phyloP scores from a whole-genome alignment of 441 rosid species.

The Rhodomyrtus psidioides region DNA sequence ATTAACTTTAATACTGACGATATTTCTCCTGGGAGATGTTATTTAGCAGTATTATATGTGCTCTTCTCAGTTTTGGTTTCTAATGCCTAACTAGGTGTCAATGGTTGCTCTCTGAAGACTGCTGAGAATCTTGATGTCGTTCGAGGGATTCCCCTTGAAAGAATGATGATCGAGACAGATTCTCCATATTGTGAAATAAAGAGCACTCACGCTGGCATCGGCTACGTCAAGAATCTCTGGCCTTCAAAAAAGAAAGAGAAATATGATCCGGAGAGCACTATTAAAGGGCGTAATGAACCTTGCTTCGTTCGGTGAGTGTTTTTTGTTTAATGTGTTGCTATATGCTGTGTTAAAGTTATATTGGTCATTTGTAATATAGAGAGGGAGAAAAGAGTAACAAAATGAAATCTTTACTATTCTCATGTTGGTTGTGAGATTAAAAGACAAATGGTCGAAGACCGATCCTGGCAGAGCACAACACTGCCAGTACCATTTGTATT shows the following conservation, averaged over 20 bases:
- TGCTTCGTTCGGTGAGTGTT: constrained; percentile 75
- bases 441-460: background rate
- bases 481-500: background rate
- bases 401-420: background rate
- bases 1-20: background rate
- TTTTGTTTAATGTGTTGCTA: background rate
- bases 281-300: constrained; percentile 95
- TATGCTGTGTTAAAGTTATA: background rate
- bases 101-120: constrained; percentile 89
- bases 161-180: constrained; percentile 97
- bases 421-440: background rate
- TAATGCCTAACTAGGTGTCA: constrained; percentile 50
- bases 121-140: constrained; percentile 77
- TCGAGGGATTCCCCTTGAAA: constrained; percentile 63
- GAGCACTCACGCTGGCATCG: constrained; percentile 76
- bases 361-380: background rate
- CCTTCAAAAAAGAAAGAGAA: constrained; percentile 94
- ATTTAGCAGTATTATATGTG: background rate
- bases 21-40: background rate
- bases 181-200: constrained; percentile 94
- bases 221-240: constrained; percentile 57
- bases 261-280: constrained; percentile 59
- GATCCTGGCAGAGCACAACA: background rate
- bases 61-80: background rate
- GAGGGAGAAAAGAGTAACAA: background rate